Conservation (phyloP, 805 yeast genomes). For the Candida easanensis region DNA sequence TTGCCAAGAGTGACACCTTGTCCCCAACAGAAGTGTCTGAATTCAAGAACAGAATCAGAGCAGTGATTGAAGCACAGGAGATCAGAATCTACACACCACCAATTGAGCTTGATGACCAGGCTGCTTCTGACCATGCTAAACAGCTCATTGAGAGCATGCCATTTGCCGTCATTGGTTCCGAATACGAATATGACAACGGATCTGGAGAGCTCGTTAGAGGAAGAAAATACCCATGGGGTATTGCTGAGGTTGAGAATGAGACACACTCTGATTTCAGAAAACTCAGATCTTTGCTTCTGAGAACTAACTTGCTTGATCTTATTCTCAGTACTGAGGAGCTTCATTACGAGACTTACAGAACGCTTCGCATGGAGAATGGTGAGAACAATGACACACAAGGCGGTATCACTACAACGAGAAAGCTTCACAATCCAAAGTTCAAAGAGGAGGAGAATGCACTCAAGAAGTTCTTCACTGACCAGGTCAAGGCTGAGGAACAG, state of each 20-base stretch:
- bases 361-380: conserved; percentile 58
- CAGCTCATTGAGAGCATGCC: conserved; percentile 84
- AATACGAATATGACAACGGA: conserved; percentile 60
- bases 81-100: conserved; percentile 85
- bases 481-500: conserved; percentile 93
- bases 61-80: conserved; percentile 79
- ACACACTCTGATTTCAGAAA: conserved; percentile 82
- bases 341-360: conserved; percentile 79
- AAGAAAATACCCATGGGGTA: conserved; percentile 88
- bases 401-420: conserved; percentile 44
- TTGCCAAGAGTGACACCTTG: conserved; percentile 34
- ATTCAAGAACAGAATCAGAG: conserved; percentile 58
- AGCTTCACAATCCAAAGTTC: conserved; percentile 81
- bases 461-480: conserved; percentile 93
- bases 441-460: conserved; percentile 94
- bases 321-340: conserved; percentile 75
- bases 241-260: conserved; percentile 85
- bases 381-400: conserved; percentile 32
- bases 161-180: conserved; percentile 78
- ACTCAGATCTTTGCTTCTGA: conserved; percentile 71
- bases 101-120: conserved; percentile 68
- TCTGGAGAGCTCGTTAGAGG: conserved; percentile 70
- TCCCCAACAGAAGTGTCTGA: conserved; percentile 27
- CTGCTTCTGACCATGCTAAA: conserved; percentile 76
- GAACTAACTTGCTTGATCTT: conserved; percentile 82